Evolutionary conservation across 192 early-diverging fungal genomes (phyloP).

Genomic region (Geranomyces michiganensis): DNA sequence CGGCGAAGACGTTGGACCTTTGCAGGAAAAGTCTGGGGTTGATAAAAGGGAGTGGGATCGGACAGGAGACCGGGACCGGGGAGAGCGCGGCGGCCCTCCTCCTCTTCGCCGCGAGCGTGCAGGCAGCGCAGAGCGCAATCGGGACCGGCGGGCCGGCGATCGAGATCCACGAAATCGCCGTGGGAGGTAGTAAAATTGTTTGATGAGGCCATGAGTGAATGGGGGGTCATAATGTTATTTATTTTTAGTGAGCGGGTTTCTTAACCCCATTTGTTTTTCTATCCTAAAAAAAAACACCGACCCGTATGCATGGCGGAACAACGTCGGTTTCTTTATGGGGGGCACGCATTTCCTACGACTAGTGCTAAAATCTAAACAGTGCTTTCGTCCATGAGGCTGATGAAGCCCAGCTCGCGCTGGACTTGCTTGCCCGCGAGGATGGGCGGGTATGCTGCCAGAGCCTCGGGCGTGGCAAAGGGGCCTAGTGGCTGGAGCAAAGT

Average conservation of each 20-base stretch:
- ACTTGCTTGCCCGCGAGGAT: slow-evolving; percentile 67
- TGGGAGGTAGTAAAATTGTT: no score
- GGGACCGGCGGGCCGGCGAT: slow-evolving; percentile 1
- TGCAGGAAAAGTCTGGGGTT: no score
- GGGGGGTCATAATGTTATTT: no score
- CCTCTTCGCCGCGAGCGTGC: not conserved
- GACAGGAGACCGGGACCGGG: not conserved
- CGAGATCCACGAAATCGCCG: not conserved
- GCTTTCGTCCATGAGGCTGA: slow-evolving; percentile 52
- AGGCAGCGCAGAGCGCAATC: not conserved
- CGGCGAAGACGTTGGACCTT: no score
- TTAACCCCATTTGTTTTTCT: no score
- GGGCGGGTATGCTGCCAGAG: slow-evolving; percentile 54
- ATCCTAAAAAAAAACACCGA: no score
- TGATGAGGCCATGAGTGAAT: no score
- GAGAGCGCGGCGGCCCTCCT: not conserved
- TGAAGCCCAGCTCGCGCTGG: slow-evolving; percentile 62
- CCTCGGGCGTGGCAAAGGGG: slow-evolving; percentile 48
- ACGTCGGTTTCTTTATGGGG: no score
- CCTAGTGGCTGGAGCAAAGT: slow-evolving; percentile 58
- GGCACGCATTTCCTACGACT: no score
- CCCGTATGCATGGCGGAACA: no score
- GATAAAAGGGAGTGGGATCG: no score
- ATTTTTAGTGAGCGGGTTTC: no score
- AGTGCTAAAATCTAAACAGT: slow-evolving; percentile 13